phyloP scores from a whole-genome alignment of 2,329 filamentous ascomycete genomes.

The Fusarium agapanthi region DNA sequence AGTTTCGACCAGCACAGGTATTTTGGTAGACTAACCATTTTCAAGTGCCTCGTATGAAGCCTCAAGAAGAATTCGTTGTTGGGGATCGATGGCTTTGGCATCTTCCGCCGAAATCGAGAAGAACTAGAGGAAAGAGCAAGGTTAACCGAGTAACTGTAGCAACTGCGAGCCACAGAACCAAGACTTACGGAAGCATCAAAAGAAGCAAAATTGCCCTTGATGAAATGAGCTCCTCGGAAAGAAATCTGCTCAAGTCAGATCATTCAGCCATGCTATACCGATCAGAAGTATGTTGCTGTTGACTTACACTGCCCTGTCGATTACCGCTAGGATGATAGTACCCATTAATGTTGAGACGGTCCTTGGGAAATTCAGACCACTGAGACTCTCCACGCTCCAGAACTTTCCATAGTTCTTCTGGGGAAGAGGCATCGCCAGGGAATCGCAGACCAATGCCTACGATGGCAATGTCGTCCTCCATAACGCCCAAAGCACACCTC shows the following conservation, averaged over 20 bases:
- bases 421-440: conserved; percentile 57
- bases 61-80: conserved; percentile 62
- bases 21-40: conserved; percentile 48
- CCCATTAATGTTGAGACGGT: conserved; percentile 61
- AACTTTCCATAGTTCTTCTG: conserved; percentile 60
- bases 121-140: conserved; percentile 50
- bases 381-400: conserved; percentile 54
- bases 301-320: conserved; percentile 57
- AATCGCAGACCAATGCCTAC: conserved; percentile 62
- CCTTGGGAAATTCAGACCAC: conserved; percentile 58
- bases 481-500: background rate
- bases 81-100: conserved; percentile 62
- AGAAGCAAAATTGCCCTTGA: conserved; percentile 55
- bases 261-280: conserved; percentile 18
- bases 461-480: conserved; percentile 59
- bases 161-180: background rate
- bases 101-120: conserved; percentile 61
- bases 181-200: conserved; percentile 60
- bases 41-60: conserved; percentile 61
- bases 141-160: background rate
- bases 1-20: background rate
- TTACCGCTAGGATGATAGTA: conserved; percentile 63
- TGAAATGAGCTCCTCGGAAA: conserved; percentile 60
- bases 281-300: background rate
- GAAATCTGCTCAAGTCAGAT: conserved; percentile 48